phyloP scores from a whole-genome alignment of 2,329 filamentous ascomycete genomes.

The Polychaeton citri region DNA sequence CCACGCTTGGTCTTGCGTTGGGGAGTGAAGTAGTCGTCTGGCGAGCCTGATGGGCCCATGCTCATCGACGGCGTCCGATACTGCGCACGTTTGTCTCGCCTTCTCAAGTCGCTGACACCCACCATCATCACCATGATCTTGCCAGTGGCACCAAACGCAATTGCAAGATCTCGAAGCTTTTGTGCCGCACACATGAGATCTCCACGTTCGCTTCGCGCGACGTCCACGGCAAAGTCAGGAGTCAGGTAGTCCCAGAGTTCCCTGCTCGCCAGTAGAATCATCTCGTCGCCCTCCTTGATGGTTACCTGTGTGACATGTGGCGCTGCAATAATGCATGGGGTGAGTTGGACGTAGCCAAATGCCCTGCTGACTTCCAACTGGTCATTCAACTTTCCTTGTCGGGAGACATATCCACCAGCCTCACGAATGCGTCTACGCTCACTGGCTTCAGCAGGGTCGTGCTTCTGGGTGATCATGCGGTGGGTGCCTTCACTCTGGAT shows the following conservation, averaged over 20 bases:
- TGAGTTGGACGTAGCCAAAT: slow-evolving; percentile 86
- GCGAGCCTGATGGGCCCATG: slow-evolving; percentile 61
- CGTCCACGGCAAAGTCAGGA: slow-evolving; percentile 80
- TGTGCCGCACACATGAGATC: slow-evolving; percentile 93
- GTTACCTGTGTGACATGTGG: slow-evolving; percentile 69
- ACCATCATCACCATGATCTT: slow-evolving; percentile 99
- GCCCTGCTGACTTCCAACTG: slow-evolving; percentile 80
- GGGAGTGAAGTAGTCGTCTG: slow-evolving; percentile 55
- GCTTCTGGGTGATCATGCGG: slow-evolving; percentile 74
- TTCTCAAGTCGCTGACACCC: slow-evolving; percentile 80
- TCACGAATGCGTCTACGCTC: slow-evolving; percentile 86
- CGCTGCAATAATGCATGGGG: slow-evolving; percentile 84
- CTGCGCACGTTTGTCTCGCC: slow-evolving; percentile 57
- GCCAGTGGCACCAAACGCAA: slow-evolving; percentile 82
- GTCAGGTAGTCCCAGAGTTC: slow-evolving; percentile 94
- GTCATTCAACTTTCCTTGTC: slow-evolving; percentile 89
- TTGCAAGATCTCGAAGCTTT: slow-evolving; percentile 85
- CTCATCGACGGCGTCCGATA: slow-evolving; percentile 73
- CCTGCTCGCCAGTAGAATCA: slow-evolving; percentile 77
- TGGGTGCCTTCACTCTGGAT: slow-evolving; percentile 79
- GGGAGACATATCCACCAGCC: slow-evolving; percentile 88
- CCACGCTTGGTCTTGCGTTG: slow-evolving; percentile 50
- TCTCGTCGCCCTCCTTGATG: slow-evolving; percentile 80
- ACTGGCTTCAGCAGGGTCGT: slow-evolving; percentile 75
- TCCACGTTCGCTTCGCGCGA: slow-evolving; percentile 70